A percentile compares a stretch with the other conserved stretches of the same genome.
phyloP scores from a whole-genome alignment of 495 filamentous ascomycete species.

The Tuber melanosporum region DNA sequence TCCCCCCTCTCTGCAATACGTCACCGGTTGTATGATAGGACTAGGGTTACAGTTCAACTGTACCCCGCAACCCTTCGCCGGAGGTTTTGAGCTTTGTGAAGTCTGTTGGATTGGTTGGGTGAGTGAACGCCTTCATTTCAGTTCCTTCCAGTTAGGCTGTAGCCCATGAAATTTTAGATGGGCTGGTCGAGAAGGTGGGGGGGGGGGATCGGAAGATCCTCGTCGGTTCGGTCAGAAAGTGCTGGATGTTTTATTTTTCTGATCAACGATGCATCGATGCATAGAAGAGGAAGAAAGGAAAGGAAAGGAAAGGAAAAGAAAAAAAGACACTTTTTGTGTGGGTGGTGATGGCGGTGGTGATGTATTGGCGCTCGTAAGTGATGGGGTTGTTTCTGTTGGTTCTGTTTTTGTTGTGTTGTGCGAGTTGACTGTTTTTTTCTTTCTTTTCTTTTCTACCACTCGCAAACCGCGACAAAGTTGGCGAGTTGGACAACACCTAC shows the following conservation, averaged over 20 bases:
- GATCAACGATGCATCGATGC: conserved; percentile 6
- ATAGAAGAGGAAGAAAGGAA: neutral
- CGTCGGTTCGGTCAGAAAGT: neutral
- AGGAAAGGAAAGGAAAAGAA: neutral
- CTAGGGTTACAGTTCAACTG: no score
- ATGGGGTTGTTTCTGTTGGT: neutral
- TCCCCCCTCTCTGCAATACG: neutral
- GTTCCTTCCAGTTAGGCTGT: neutral
- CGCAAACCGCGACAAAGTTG: neutral
- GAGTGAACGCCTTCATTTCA: neutral
- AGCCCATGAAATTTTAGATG: neutral
- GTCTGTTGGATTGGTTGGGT: conserved; percentile 1
- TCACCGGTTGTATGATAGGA: neutral
- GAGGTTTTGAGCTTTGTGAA: neutral
- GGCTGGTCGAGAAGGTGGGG: neutral
- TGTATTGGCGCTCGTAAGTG: neutral
- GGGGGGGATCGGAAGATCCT: neutral
- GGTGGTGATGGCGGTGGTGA: neutral
- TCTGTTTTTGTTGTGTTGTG: conserved; percentile 1
- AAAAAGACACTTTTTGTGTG: neutral
- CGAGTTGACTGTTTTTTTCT: neutral
- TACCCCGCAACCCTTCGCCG: neutral
- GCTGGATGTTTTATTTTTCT: neutral
- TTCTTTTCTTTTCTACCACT: neutral
- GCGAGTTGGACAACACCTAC: neutral